Evolutionary conservation across 2,329 filamentous ascomycete genomes (phyloP).

Genomic region (Talaromyces pinophilus): DNA sequence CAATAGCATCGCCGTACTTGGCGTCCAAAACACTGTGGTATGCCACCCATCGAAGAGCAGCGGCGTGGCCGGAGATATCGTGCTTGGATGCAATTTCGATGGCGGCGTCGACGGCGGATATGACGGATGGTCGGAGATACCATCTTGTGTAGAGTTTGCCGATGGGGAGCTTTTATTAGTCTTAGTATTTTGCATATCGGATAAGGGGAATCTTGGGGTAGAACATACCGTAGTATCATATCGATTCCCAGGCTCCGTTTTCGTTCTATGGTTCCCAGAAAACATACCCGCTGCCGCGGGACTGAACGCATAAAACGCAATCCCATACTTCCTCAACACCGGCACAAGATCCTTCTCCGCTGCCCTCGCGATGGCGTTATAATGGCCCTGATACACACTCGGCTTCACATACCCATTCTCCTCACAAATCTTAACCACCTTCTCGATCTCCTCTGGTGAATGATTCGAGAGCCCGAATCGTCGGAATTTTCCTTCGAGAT

Average conservation of each 20-base stretch:
- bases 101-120: constrained; percentile 7
- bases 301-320: not conserved
- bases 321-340: not conserved
- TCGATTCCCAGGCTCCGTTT: not conserved
- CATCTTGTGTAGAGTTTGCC: not conserved
- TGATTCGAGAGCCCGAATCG: not conserved
- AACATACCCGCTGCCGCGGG: not conserved
- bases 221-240: not conserved
- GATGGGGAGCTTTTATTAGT: not conserved
- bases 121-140: constrained; percentile 4
- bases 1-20: not conserved
- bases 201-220: not conserved
- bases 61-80: not conserved
- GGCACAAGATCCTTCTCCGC: not conserved
- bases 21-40: not conserved
- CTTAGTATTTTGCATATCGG: not conserved
- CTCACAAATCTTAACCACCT: not conserved
- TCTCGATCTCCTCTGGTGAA: not conserved
- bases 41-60: not conserved
- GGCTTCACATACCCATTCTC: not conserved
- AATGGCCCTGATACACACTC: not conserved
- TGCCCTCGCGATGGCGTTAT: not conserved
- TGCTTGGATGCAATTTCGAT: not conserved
- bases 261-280: not conserved
- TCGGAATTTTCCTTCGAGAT: not conserved